phyloP scores from a whole-genome alignment of 352 stramenopile genomes.

The Globisporangium splendens region DNA sequence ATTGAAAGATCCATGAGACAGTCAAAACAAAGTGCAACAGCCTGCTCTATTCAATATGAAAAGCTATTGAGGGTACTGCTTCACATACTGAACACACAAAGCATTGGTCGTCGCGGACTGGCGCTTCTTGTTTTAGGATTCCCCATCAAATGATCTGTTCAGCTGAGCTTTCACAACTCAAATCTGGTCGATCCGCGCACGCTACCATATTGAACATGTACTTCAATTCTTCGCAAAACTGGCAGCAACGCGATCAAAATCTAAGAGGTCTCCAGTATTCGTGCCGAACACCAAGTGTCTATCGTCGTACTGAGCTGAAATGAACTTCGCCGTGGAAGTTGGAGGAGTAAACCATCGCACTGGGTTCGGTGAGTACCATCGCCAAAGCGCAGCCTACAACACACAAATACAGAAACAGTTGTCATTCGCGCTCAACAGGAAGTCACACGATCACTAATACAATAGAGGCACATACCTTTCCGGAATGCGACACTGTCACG shows the following conservation, averaged over 20 bases:
- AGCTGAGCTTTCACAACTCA: too few species aligned
- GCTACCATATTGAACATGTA: neutral
- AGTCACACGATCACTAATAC: neutral
- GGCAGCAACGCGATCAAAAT: constrained; percentile 71
- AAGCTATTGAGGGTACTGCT: neutral
- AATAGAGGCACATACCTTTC: constrained; percentile 44
- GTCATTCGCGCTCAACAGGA: too few species aligned
- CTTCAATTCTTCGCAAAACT: constrained; percentile 31
- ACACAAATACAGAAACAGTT: constrained; percentile 6
- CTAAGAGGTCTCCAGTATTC: constrained; percentile 62
- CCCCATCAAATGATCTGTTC: too few species aligned
- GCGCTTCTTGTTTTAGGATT: too few species aligned
- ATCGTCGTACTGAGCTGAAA: constrained; percentile 72
- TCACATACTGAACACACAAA: neutral
- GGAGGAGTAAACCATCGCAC: constrained; percentile 69
- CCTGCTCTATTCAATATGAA: neutral
- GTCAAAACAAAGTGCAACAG: neutral
- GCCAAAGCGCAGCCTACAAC: constrained; percentile 69
- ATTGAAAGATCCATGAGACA: neutral
- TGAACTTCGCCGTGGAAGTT: constrained; percentile 45
- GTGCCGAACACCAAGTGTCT: constrained; percentile 77
- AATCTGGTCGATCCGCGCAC: neutral
- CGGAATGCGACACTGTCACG: constrained; percentile 67
- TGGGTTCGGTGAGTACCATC: constrained; percentile 81
- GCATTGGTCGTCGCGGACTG: too few species aligned